Evolutionary conservation across 768 basidiomycete species (phyloP), one percentile per base, ranked within the genome.

Genomic region (Chlorophyllum brunneum): DNA sequence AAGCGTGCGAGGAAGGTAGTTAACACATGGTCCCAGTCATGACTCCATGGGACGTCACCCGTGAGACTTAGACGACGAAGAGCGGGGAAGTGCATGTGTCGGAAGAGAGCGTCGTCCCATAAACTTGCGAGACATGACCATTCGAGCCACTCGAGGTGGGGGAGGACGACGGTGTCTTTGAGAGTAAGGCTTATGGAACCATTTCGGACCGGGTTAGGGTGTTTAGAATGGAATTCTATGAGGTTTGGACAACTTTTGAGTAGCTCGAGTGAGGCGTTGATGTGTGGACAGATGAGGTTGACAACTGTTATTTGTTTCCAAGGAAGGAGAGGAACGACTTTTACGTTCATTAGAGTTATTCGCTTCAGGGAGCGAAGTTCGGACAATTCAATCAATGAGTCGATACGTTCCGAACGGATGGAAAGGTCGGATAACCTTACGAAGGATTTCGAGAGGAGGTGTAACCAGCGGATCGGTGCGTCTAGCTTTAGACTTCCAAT

Each of bases 51-150:
- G 16, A 24, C 30, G 6, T 51, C 40, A 6, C 49, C 49, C 4
- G 30, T 34, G 18, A 51, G 36, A 20, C 30, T 51, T n/a, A 51
- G 29, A 3, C 24, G 23, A 4, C 18, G 29, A 10, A 51, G 36
- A 23, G 30, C 33, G 22, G 49, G 49, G 24, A 51, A 36, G 29
- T 41, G 31, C 16, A 34, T 26, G 36, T 33, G 23, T 42, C 40
- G 39, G 40, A 51, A 51, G 29, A 51, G 49, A 22, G 49, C 40
- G n/a, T 51, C 49, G 40, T 51, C 49, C 49, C 49, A 51, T 22
- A 42, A 8, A 23, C 49, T 43, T 9, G 30, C 30, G 1, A 51
- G 22, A 13, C 40, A 51, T 7, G 29, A 10, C 49, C 49, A 51
- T 11, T 51, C 49, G 30, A 51, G 40, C 39, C 49, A 42, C 26